These are phyloP conservation scores for Arthroderma uncinatum DNA, from an alignment of 2,329 filamentous ascomycete genomes.

Conservation along the genomic window DNA sequence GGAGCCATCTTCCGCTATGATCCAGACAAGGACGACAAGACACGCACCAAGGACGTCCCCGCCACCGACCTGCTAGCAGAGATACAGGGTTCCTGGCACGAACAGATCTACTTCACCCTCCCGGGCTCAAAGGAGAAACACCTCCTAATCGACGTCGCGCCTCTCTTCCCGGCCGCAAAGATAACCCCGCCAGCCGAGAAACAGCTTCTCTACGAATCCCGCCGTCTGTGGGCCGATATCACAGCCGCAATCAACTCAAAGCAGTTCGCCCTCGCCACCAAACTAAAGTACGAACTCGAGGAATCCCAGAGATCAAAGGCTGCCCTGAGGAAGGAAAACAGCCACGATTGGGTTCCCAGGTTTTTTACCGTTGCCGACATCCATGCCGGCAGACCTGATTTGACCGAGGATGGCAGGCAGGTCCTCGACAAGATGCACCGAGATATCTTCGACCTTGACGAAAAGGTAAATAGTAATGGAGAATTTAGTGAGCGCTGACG, in stretches of 20 bases:
- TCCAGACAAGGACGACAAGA: constrained; percentile 70
- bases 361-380: constrained; percentile 65
- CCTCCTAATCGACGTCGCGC: constrained; percentile 78
- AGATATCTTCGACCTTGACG: constrained; percentile 40
- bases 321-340: constrained; percentile 60
- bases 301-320: constrained; percentile 80
- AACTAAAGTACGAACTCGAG: constrained; percentile 80
- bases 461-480: constrained; percentile 19
- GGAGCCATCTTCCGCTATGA: constrained; percentile 88
- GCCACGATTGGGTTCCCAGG: constrained; percentile 66
- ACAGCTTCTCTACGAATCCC: constrained; percentile 81
- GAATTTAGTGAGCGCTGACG: neutral
- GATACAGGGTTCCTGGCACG: constrained; percentile 78
- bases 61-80: constrained; percentile 73
- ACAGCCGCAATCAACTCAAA: constrained; percentile 75
- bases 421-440: constrained; percentile 46
- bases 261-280: constrained; percentile 74
- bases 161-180: constrained; percentile 69
- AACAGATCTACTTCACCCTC: constrained; percentile 52
- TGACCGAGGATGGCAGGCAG: constrained; percentile 51
- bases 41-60: constrained; percentile 71
- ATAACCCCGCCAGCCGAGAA: constrained; percentile 61
- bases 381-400: constrained; percentile 48
- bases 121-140: constrained; percentile 42
- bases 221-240: constrained; percentile 76